Evolutionary conservation across 1,284 basidiomycete species (phyloP), one percentile per base, ranked within the genome.

Genomic region (Rhodotorula sp.): DNA sequence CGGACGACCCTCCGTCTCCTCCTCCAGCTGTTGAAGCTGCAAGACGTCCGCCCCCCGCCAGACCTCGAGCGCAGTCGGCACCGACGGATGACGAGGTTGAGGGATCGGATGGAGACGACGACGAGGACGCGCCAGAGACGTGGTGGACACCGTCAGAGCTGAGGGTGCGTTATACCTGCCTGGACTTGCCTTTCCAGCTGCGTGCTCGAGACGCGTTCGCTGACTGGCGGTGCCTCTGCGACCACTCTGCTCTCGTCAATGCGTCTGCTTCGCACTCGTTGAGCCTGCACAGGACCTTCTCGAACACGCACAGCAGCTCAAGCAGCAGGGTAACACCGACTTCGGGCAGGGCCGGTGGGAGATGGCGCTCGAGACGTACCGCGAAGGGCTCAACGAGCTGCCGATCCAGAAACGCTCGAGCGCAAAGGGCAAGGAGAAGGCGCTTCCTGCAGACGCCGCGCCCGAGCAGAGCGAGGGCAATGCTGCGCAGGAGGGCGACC

Each of bases 331-430:
- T 2, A 77, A 73, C 45, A 53, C 54, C 16, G 49, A 65, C 25
- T 77, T 75, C 34, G 74, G 71, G 5, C 67, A 68, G n/a, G 69
- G 69, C 2, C 54, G 67, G 2, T 73, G 64, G 64, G 65, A 75
- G 52, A n/a, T 50, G 5, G 75, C 75, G 4, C 61, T 77, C 44
- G 71, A 48, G 34, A 66, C 62, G 25, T 77, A 77, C 64, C 62
- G 68, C 8, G 62, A 75, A 21, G 75, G 61, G 9, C 55, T 77
- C 2, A 67, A 45, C 9, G 70, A 75, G 50, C 65, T 77, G n/a
- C 74, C 55, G 34, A 19, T 21, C 16, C 7, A 50, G 7, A 14
- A 27, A 10, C 45, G 4, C 16, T 34, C 34, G 34, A 67, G 53
- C 53, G 10, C 61, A 13, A 67, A 72, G 59, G 63, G 67, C 44